These are phyloP conservation scores for Neurospora sp. DNA, from an alignment of 495 filamentous ascomycete genomes.

Conservation along the genomic window DNA sequence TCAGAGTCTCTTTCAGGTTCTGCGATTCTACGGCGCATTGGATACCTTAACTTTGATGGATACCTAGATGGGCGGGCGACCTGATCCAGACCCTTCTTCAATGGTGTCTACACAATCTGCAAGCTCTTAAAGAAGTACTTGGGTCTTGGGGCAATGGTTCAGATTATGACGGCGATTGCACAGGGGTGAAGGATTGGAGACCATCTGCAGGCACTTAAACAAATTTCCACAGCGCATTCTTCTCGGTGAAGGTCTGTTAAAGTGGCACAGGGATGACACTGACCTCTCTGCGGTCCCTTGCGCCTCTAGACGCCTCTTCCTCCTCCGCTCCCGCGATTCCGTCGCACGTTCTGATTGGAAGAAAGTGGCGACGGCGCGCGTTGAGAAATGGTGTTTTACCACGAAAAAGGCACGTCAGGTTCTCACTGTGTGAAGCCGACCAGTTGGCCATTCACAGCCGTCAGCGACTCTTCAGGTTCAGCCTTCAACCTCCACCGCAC, in stretches of 20 bases:
- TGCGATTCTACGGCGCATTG: background rate
- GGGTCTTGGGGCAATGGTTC: background rate
- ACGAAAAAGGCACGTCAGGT: background rate
- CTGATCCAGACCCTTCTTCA: background rate
- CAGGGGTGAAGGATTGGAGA: background rate
- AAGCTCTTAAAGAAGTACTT: background rate
- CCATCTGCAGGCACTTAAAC: background rate
- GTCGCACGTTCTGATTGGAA: background rate
- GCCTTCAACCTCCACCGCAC: background rate
- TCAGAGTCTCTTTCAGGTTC: background rate
- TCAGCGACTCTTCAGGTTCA: background rate
- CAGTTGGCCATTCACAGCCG: background rate
- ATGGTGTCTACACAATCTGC: background rate
- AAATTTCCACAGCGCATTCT: background rate
- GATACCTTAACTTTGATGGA: background rate
- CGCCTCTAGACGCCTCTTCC: background rate
- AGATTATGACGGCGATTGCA: background rate
- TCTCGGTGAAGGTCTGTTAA: background rate
- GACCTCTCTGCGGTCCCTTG: background rate
- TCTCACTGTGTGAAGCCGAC: background rate
- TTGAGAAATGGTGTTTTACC: background rate
- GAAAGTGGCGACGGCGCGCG: background rate
- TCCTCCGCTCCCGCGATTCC: background rate
- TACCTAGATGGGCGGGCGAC: background rate
- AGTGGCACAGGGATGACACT: background rate